Base-by-base conservation (phyloP, 768 basidiomycete species). In the Postia placenta region DNA sequence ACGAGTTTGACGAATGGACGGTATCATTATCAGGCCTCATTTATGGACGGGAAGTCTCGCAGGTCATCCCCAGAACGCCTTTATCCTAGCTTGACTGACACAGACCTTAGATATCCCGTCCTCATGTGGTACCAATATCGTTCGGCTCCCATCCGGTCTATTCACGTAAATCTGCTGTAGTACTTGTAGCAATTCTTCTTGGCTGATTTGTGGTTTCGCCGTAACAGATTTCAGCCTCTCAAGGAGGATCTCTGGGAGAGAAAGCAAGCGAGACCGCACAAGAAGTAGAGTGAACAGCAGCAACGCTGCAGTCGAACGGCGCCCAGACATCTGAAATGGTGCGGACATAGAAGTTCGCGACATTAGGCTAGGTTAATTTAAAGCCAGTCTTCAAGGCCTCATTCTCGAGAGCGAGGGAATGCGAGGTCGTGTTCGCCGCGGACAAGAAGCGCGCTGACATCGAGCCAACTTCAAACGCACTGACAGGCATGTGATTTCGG, bases 151-250 rank as follows among this genome's bases (percentile, higher is more conserved):
- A 54, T 79, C 76, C 2, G 70, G 60, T 48, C 78, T 74, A 25
- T 78, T 72, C 15, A 77, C 65, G 59, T 88, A 91, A 23, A 89
- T 68, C 56, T 80, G 73, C 63, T 83, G 79, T 40, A 85, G 57
- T 17, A 79, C 74, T 39, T 68, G 62, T 6, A 66, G 62, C 7
- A 80, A 64, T 35, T 80, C 75, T 36, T 74, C 68, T 23, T 53
- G 51, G 11, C 60, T 47, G 15, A 60, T 40, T 11, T 52, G 48
- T 17, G 24, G 38, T 11, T 41, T 50, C 14, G 42, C 26, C 3
- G 57, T 35, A 41, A 59, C 64, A 22, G 50, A 41, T 37, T 62
- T 60, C 30, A 72, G 60, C 50, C 59, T 64, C 11, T 52, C 51
- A 11, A 69, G 45, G 11, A 61, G 53, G 17, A 64, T 59, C 43